Conservation (phyloP, 2,329 filamentous ascomycete genomes). For the Talaromyces piceae region DNA sequence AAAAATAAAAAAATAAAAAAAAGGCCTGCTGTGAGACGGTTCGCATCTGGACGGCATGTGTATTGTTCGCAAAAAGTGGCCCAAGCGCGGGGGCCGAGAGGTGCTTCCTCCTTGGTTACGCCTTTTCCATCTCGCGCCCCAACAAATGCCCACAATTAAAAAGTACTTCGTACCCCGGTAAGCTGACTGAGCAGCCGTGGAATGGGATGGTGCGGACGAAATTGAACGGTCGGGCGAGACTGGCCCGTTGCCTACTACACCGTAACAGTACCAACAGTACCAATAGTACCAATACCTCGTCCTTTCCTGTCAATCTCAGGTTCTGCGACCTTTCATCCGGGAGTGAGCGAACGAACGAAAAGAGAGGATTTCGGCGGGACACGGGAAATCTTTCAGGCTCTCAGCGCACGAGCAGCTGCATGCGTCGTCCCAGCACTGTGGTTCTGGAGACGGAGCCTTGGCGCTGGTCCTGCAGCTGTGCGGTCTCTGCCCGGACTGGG, state of each 20-base stretch:
- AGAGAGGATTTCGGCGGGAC: no score
- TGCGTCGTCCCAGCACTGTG: not conserved
- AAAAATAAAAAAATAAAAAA: no score
- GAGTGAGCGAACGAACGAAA: not conserved
- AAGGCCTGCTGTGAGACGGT: no score
- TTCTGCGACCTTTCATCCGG: not conserved
- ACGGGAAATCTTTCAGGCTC: no score
- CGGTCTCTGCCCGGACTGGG: no score
- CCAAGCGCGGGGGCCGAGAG: not conserved
- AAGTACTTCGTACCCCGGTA: no score
- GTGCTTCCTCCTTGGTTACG: not conserved
- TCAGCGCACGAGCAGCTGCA: not conserved
- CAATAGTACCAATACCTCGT: no score
- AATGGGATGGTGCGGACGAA: not conserved
- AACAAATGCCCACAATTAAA: no score
- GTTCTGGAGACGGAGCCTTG: not conserved
- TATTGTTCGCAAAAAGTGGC: not conserved
- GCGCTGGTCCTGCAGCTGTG: no score
- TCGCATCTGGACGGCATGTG: not conserved
- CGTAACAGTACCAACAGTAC: no score
- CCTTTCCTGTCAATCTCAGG: not conserved
- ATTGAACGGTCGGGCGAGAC: not conserved
- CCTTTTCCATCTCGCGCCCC: not conserved
- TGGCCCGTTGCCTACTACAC: no score
- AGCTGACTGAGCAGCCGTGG: no score